phyloP scores from a whole-genome alignment of 441 rosid genomes.

The Viola pubescens region DNA sequence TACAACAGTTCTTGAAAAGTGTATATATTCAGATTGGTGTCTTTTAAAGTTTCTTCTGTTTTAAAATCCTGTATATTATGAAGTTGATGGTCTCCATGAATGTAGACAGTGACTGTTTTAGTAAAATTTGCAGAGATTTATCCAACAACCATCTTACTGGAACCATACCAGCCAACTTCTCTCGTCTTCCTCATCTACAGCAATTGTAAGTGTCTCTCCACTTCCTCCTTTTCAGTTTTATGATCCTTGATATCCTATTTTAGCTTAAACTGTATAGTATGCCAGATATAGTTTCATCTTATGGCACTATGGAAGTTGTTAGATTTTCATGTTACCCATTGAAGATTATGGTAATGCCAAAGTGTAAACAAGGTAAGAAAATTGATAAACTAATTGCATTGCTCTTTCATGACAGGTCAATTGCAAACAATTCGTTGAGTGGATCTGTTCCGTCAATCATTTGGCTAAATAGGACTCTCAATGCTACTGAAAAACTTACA shows the following conservation, averaged over 20 bases:
- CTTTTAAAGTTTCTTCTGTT: not conserved
- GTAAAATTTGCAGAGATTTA: slow-evolving; percentile 48
- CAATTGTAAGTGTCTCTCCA: slow-evolving; percentile 44
- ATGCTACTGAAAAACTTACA: slow-evolving; percentile 39
- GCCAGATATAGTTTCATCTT: not conserved
- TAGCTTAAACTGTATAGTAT: slow-evolving; percentile 1
- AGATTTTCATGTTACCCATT: slow-evolving; percentile 1
- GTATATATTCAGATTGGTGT: too few species aligned
- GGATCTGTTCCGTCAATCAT: slow-evolving; percentile 62
- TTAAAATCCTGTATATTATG: not conserved
- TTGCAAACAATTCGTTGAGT: slow-evolving; percentile 66
- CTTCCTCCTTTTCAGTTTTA: slow-evolving; percentile 7
- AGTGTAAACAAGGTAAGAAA: not conserved
- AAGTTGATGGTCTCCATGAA: slow-evolving; percentile 10
- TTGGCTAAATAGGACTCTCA: slow-evolving; percentile 61
- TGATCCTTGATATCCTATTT: not conserved
- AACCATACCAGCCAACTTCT: slow-evolving; percentile 57
- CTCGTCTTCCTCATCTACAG: slow-evolving; percentile 69
- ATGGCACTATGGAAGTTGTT: slow-evolving; percentile 2
- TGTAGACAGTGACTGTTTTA: slow-evolving; percentile 16
- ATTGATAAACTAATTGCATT: slow-evolving; percentile 17
- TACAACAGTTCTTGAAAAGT: too few species aligned
- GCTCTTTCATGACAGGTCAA: slow-evolving; percentile 45
- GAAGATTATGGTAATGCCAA: not conserved
- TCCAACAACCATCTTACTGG: slow-evolving; percentile 72